phyloP scores from a whole-genome alignment of 2,329 filamentous ascomycete genomes.

The Aspergillus sergii region DNA sequence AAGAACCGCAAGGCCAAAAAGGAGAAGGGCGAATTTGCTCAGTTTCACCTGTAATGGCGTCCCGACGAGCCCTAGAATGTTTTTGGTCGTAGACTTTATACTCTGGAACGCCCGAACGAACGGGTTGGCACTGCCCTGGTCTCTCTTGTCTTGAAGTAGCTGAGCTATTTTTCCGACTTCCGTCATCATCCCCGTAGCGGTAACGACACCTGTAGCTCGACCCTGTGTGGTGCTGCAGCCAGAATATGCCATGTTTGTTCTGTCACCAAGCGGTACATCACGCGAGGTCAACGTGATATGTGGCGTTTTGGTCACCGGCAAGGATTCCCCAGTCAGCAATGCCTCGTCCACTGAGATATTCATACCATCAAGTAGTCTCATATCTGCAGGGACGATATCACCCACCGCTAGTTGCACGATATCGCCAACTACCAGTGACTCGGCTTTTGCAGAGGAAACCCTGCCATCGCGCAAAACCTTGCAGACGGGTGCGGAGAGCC shows the following conservation, averaged over 20 bases:
- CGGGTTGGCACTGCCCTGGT: constrained; percentile 12
- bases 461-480: constrained; percentile 60
- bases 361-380: constrained; percentile 60
- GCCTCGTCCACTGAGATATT: constrained; percentile 75
- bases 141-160: constrained; percentile 56
- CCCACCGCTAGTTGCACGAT: constrained; percentile 56
- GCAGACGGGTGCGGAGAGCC: constrained; percentile 59
- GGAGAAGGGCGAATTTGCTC: constrained; percentile 78
- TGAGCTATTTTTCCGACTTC: constrained; percentile 64
- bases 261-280: constrained; percentile 54
- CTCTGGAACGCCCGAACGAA: constrained; percentile 38
- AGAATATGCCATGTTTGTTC: constrained; percentile 63
- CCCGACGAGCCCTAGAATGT: constrained; percentile 60
- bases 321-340: constrained; percentile 63
- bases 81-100: constrained; percentile 50
- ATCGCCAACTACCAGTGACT: constrained; percentile 63
- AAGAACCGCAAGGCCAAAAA: constrained; percentile 72
- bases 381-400: constrained; percentile 62
- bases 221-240: constrained; percentile 64
- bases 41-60: constrained; percentile 85
- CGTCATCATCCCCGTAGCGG: constrained; percentile 63
- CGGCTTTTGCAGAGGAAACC: constrained; percentile 54
- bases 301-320: constrained; percentile 59
- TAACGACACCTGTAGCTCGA: constrained; percentile 60
- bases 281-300: constrained; percentile 28